phyloP scores from a whole-genome alignment of 2,329 filamentous ascomycete species.

The Diplodia seriata region DNA sequence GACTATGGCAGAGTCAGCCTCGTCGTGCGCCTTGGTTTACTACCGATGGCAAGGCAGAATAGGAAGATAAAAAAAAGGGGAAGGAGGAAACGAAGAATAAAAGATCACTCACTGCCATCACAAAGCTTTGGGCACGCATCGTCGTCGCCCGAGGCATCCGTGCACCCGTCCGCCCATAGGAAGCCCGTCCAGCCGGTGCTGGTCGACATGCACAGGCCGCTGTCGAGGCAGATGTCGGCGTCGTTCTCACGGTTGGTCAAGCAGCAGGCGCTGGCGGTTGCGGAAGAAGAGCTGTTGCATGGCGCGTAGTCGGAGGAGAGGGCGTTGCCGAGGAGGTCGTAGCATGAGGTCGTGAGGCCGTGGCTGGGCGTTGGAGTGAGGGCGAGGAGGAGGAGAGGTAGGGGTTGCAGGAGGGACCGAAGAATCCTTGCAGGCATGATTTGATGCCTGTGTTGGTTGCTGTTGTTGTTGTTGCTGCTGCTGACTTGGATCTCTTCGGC shows the following conservation, averaged over 20 bases:
- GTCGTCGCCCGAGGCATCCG: background rate
- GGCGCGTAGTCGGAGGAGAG: background rate
- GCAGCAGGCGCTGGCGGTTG: background rate
- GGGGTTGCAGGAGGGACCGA: too few relatives aligned
- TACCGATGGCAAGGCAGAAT: too few relatives aligned
- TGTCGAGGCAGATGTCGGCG: background rate
- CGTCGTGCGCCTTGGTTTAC: too few relatives aligned
- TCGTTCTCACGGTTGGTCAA: background rate
- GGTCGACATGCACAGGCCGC: slow-evolving; percentile 6
- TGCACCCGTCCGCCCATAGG: background rate
- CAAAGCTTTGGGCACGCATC: background rate
- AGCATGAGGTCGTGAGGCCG: background rate
- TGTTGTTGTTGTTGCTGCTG: too few relatives aligned
- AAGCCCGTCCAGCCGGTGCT: background rate
- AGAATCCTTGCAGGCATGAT: too few relatives aligned
- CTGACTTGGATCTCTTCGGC: too few relatives aligned
- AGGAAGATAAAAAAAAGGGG: background rate
- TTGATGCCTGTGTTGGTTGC: too few relatives aligned
- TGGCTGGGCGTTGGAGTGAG: too few relatives aligned
- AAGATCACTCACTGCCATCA: background rate
- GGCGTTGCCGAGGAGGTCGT: background rate
- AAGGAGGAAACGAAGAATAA: background rate
- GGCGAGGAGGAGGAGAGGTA: too few relatives aligned
- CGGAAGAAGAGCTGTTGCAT: background rate
- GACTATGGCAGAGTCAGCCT: background rate